These are phyloP conservation scores for Hortiboletus rubellus DNA, from an alignment of 1,284 basidiomycete species.

Conservation along the genomic window DNA sequence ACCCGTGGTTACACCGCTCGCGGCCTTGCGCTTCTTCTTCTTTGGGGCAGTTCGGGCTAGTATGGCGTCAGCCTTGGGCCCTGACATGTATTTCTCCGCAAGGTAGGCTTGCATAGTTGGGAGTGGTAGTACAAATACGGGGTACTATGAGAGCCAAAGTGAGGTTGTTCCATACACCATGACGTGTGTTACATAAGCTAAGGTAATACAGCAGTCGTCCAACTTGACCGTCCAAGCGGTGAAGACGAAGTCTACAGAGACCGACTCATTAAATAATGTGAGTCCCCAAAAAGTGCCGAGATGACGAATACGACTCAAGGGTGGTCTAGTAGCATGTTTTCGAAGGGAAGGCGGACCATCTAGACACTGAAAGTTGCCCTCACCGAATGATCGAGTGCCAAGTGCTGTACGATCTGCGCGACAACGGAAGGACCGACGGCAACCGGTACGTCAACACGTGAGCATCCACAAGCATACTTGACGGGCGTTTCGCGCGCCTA, in stretches of 20 bases:
- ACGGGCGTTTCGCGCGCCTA: background rate
- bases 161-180: background rate
- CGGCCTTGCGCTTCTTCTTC: constrained; percentile 72
- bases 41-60: constrained; percentile 63
- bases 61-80: constrained; percentile 95
- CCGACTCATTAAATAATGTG: too few relatives aligned
- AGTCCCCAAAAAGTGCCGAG: background rate
- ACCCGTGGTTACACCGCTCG: constrained; percentile 35
- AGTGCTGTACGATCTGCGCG: background rate
- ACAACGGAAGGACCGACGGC: background rate
- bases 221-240: too few relatives aligned
- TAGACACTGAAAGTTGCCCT: background rate
- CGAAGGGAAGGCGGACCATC: background rate
- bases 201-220: background rate
- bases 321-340: background rate
- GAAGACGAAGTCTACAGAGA: background rate
- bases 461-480: background rate
- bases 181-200: constrained; percentile 14
- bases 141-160: background rate
- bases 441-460: background rate
- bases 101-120: constrained; percentile 67
- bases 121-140: background rate
- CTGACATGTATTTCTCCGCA: constrained; percentile 92
- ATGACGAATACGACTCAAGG: background rate
- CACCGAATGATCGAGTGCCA: background rate